Base-by-base conservation (phyloP, 352 stramenopile species). In the Thalassiosira oceanica region DNA sequence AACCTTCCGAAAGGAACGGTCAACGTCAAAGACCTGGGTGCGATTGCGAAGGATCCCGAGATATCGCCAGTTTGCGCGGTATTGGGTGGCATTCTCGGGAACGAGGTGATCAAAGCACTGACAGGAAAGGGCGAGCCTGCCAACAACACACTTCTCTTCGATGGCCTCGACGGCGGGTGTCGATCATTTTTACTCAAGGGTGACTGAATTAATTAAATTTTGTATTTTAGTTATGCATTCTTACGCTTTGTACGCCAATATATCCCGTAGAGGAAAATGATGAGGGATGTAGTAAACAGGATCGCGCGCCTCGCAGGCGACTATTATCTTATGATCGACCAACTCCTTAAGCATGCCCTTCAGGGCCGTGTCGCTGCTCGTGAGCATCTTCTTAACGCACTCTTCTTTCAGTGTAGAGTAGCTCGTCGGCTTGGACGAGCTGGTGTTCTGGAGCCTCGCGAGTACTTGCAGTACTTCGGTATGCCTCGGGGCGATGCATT, bases 61-160 rank as follows among this genome's bases (percentile, higher is more conserved):
- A 57, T 98, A 20, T 92, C 92, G 45, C 94, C 95, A 0, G 88
- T 98, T 28, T 97, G 93, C 61, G 95, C 96, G 20, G 96, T 99
- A 23, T 73, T 98, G 37, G 96, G 96, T 15, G 96, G 96, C 23
- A 93, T 99, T 36, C 57, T 99, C 35, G 96, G 95, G 2, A 97
- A 99, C 71, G 96, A 99, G 87, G 85, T 99, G 31, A 95, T 99
- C 81, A 98, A 98, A 78, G 92, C 93, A n/a, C 93, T 99, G 31
- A 97, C 92, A 49, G 91, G 94, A 41, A 97, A 97, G 68, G 95
- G 96, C 76, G 92, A 97, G 72, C 95, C 95, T 4, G 93, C 96
- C 33, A 95, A 95, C 83, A 98, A 98, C 84, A 92, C 94, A 35
- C 94, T 99, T 56, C 89, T 94, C 65, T 98, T 98, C 35, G 93